Percentiles rank a stretch among this genome's conserved stretches.
phyloP scores from a whole-genome alignment of 2,329 filamentous ascomycete species.

The Fusarium sp. region DNA sequence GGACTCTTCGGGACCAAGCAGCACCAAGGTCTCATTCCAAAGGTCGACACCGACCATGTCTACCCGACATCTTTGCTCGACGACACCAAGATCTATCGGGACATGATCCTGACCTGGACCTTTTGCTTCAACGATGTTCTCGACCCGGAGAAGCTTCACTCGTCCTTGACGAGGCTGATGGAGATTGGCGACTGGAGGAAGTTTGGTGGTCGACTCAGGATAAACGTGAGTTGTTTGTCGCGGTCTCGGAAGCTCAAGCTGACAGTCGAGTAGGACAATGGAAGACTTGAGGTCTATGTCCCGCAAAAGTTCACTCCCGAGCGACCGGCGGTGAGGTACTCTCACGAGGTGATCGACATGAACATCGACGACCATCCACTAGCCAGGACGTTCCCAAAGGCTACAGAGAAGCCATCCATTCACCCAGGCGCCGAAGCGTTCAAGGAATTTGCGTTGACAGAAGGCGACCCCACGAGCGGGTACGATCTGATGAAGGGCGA shows the following conservation, averaged over 20 bases:
- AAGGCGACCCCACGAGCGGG: conserved; percentile 44
- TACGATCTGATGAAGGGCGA: conserved; percentile 60
- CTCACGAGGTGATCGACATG: conserved; percentile 56
- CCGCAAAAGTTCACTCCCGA: conserved; percentile 49
- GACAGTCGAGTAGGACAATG: conserved; percentile 27
- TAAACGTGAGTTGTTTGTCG: conserved; percentile 32
- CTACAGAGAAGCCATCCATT: conserved; percentile 35
- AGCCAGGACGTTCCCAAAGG: conserved; percentile 55
- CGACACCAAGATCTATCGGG: conserved; percentile 5
- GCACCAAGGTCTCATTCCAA: neutral
- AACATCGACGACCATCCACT: conserved; percentile 60
- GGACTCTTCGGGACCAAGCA: neutral
- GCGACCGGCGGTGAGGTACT: conserved; percentile 59
- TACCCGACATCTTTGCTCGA: conserved; percentile 14
- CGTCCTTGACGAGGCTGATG: conserved; percentile 56
- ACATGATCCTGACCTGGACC: conserved; percentile 44
- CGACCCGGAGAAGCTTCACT: conserved; percentile 57
- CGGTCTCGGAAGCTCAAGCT: neutral
- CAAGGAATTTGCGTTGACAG: conserved; percentile 26
- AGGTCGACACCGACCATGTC: conserved; percentile 9
- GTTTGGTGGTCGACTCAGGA: conserved; percentile 59
- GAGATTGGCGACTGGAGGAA: conserved; percentile 63
- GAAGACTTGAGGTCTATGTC: conserved; percentile 53
- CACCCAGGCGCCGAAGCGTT: conserved; percentile 36
- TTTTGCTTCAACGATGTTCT: conserved; percentile 64